Evolutionary conservation across 371 early-diverging fungal species (phyloP), one percentile per base, ranked within the genome.

Genomic region (Mucor sp.): DNA sequence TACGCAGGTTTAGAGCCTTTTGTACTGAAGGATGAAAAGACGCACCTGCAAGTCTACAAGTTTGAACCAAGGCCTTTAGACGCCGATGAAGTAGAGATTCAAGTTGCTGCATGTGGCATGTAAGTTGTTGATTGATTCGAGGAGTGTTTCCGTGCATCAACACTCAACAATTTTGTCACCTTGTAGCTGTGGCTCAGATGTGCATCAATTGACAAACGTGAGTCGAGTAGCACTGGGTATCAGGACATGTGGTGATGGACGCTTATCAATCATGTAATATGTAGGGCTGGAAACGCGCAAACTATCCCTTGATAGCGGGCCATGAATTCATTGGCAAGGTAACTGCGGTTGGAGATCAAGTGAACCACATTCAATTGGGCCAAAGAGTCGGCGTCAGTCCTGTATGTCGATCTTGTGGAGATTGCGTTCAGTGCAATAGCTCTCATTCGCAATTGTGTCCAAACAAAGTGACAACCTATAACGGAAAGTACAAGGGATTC

Each of bases 341-440:
- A 9, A 80, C 85, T n/a, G 80, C 82, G 6, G 72, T 77, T 19
- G 92, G 92, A 17, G 66, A 60, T 4, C 50, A 70, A 28, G 87
- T 87, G 2, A 72, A 67, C 1, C 58, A 84, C 12, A 63, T 87
- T 33, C 57, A 76, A 23, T 65, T 93, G 23, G 95, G 91, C 23
- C 88, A 92, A 62, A 62, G 86, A 15, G 95, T 93, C 30, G 94
- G 94, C 32, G 89, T 89, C 4, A 89, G 91, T 41, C 87, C 88
- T 33, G 82, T 88, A 62, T 78, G 77, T 21, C 61, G 76, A 27
- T 71, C 74, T 15, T 82, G 82, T 25, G 76, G 76, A 15, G 60
- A 67, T 3, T 86, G 85, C 63, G 60, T 59, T 0, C 65, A 78
- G 7, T 88, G 88, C 58, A 69, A 70, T 4, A 30, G n/a, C 1